Conservation (phyloP, 331 rosid genomes). For the Pyrus hybrid region DNA sequence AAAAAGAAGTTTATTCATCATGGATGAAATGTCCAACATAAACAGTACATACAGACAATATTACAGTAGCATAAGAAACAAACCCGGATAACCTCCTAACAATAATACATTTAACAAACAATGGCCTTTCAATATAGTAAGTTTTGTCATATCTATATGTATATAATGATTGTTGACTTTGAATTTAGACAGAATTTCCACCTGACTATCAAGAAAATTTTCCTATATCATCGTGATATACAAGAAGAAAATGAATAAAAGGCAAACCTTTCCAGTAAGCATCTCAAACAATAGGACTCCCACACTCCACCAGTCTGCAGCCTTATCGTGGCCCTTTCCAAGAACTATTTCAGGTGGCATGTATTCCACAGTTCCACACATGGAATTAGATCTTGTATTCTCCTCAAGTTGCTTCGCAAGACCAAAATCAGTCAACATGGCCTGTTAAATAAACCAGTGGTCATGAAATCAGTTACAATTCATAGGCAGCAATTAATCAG, state of each 20-base stretch:
- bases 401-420: conserved; percentile 82
- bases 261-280: conserved; percentile 90
- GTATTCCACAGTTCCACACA: conserved; percentile 94
- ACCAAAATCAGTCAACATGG: conserved; percentile 95
- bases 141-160: not conserved
- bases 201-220: not conserved
- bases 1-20: not conserved
- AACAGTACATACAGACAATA: not conserved
- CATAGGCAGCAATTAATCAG: not conserved
- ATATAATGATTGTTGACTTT: not conserved
- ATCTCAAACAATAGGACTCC: conserved; percentile 86
- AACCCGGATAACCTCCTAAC: not conserved
- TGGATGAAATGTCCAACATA: not conserved
- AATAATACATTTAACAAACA: not conserved
- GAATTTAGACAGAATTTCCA: not conserved
- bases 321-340: conserved; percentile 95
- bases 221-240: not conserved
- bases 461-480: conserved; percentile 6
- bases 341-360: conserved; percentile 97
- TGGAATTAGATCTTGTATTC: conserved; percentile 75
- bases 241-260: not conserved
- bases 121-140: not conserved
- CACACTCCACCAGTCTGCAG: conserved; percentile 99
- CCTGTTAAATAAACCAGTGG: conserved; percentile 31
- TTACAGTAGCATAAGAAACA: not conserved